Base-by-base conservation (phyloP, 2,329 filamentous ascomycete species). In the Aspergillus versicolor region DNA sequence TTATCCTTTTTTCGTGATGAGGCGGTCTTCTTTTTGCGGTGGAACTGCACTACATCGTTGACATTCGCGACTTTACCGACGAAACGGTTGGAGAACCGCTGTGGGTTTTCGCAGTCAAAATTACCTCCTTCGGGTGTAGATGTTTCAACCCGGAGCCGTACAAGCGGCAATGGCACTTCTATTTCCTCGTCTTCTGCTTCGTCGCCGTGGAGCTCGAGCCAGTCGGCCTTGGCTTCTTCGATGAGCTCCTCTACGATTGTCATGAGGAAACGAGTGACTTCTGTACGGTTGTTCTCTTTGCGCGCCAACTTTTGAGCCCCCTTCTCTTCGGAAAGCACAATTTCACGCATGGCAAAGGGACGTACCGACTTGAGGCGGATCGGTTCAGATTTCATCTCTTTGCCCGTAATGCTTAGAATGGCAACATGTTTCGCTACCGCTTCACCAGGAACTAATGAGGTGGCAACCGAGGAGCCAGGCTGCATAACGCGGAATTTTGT, bases 401-500 rank as follows among this genome's bases (percentile, higher is more conserved):
- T 90, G 8, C 92, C 93, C 0, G 87, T 94, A 52, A 99, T 79
- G 64, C 82, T 94, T 49, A 97, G 72, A 19, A 99, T 88, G 1
- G 92, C 88, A 6, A 97, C 90, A 56, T 97, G 90, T 71, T 99
- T 99, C 7, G 91, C 81, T 1, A 92, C 91, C 0, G 94, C 90
- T 75, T 99, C 94, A 27, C 92, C 92, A 0, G 90, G 88, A 8
- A 94, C 87, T 0, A 99, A 79, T 0, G 94, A 97, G 1, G 94
- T 99, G 0, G 93, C 94, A 0, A 99, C 89, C 0, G 94, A 97
- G 0, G 94, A 99, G 0, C 94, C 94, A 0, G 94, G 94, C 68
- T 99, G 94, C 85, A 99, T 97, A 61, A 99, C 93, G 65, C 94
- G 87, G 65, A 99, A 99, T 0, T 88, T 89, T 47, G 88, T 96